Base-by-base conservation (phyloP, 305 asterid genomes). In the Petunia hybrid region DNA sequence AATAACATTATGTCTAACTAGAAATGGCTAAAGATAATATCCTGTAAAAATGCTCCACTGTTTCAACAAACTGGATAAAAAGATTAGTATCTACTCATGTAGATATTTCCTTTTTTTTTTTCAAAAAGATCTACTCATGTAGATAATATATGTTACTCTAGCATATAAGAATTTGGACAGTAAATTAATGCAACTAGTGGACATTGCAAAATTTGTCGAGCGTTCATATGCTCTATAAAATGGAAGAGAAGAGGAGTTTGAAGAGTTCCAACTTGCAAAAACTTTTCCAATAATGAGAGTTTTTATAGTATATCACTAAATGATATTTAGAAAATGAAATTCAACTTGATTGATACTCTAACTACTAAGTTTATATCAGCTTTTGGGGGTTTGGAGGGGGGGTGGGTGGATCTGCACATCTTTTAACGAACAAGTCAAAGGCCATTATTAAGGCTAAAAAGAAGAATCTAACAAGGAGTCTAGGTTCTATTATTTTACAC, bases 351-450 rank as follows among this genome's bases (percentile, higher is more conserved):
- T 43, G 40, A 42, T 48, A 69, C 40, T 45, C 16, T 22, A 68
- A 70, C 77, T 70, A 70, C 46, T 56, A 56, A 70, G 46, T 41
- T 3, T 70, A 69, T 69, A 70, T 46, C 40, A 70, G 42, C 77
- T 70, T 45, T 46, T 22, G 31, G 22, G 60, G 13, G 36, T 67
- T 67, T 42, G 38, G 1, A 22, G 7, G 46, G 46, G 6, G 43
- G 8, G 16, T 1, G 35, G 8, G 22, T 36, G 38, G 64, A 5
- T 40, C 31, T 6, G 35, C 75, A 41, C 6, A 40, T 67, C 0
- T 41, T 67, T 53, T 14, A 40, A 53, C 38, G n/a, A 41, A 4
- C 6, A 40, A 66, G 73, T 40, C 74, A 67, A 1, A 67, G 75
- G 42, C n/a, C 35, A 67, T 67, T 46, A 42, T 22, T 67, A 16